These are phyloP conservation scores for Gonapodya sp. DNA, from an alignment of 192 early-diverging fungal genomes.

Conservation along the genomic window DNA sequence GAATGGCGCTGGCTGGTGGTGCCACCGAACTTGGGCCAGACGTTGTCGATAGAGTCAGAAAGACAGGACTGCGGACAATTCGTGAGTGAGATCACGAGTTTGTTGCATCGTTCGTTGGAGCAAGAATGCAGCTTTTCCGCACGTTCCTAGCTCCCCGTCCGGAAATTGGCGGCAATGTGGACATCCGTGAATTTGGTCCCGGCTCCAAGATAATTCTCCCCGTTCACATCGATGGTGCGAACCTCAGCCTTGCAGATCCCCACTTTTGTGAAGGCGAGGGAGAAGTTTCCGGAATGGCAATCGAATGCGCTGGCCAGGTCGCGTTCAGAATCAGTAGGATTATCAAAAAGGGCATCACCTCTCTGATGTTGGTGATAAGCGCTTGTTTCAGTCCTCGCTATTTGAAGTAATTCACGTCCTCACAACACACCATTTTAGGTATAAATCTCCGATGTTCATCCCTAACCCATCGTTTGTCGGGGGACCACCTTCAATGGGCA, in stretches of 20 bases:
- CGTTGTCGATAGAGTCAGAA: neutral
- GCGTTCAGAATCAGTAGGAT: neutral
- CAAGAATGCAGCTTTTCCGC: no score
- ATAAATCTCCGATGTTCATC: constrained; percentile 7
- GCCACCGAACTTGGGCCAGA: neutral
- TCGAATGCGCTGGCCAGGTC: neutral
- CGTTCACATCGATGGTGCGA: constrained; percentile 3
- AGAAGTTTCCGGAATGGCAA: neutral
- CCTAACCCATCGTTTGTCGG: constrained; percentile 4
- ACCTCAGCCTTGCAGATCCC: neutral
- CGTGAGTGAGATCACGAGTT: neutral
- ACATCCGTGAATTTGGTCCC: constrained; percentile 5
- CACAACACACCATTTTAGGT: neutral
- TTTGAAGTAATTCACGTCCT: no score
- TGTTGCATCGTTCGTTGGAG: no score
- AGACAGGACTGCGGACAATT: constrained; percentile 4
- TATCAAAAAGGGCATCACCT: neutral
- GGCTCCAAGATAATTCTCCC: constrained; percentile 8
- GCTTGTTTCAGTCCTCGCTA: no score
- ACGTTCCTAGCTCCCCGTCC: neutral
- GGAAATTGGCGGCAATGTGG: constrained; percentile 3
- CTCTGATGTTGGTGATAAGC: constrained; percentile 1
- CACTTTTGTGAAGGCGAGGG: constrained; percentile 10
- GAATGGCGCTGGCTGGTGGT: constrained; percentile 1
- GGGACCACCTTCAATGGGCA: neutral